Base-by-base conservation (phyloP, 2,329 filamentous ascomycete genomes). In the Neonectria magnoliae region DNA sequence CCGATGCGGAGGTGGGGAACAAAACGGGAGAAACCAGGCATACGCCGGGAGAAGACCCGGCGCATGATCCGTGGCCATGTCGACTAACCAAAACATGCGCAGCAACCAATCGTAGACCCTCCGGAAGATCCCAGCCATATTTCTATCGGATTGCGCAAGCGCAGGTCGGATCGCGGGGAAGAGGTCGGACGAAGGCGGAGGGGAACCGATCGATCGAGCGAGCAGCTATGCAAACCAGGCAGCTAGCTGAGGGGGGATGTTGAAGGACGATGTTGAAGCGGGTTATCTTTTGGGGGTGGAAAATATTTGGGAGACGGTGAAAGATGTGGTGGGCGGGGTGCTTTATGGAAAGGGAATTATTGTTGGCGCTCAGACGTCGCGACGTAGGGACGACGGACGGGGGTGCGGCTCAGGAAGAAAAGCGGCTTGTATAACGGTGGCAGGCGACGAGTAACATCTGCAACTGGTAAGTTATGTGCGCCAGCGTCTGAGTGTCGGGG, bases 81-180 rank as follows among this genome's bases (percentile, higher is more conserved):
- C 60, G 54, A 87, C 88, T 85, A 77, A 98, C 95, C 96, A 99
- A 83, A 99, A 98, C 76, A 96, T 92, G 85, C 95, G 91, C 83
- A 99, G 84, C 80, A 98, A 86, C 95, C 95, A 98, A 88, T 98
- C 96, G 86, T 98, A 98, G 81, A 99, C 91, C 83, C 90, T 91
- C 78, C 91, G 92, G 82, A 99, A 97, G 79, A 99, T 84, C 74
- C 93, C 92, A 76, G 93, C 92, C 94, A 98, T 98, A 48, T 81
- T 75, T 64, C 64, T 65, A 60, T 71, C 66, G 61, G 62, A 60
- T 48, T 57, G 64, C 72, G 58, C 60, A 69, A 57, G 64, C 57
- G 65, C 64, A 69, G 58, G 41, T 73, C 68, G 67, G 61, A 67
- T 64, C 66, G 67, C 55, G 62, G 68, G 58, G 68, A 64, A 66